A percentile compares a stretch with the other conserved stretches of the same genome.
phyloP scores from a whole-genome alignment of 768 basidiomycete genomes.

The Leccinum subtestaceum region DNA sequence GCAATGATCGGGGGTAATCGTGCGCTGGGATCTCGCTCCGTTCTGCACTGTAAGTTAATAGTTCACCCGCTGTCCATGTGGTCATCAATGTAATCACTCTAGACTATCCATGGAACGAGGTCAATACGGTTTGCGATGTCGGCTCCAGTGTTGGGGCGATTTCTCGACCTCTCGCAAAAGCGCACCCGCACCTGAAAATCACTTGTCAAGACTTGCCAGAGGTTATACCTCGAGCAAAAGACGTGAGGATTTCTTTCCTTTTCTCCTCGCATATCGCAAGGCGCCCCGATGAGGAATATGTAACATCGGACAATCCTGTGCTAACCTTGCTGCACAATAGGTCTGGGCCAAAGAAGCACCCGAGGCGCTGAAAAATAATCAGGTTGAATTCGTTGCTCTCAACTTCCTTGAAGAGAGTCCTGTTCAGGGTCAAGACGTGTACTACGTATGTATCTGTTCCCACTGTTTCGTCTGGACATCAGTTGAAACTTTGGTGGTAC shows the following conservation, averaged over 20 bases:
- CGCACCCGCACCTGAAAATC: not conserved
- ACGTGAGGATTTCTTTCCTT: not conserved
- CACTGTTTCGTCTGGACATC: not conserved
- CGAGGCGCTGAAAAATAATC: conserved; percentile 9
- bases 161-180: not conserved
- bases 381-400: conserved; percentile 1
- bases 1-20: conserved; percentile 20
- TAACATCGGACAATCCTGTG: not conserved
- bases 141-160: not conserved
- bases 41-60: not conserved
- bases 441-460: not conserved
- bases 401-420: not conserved
- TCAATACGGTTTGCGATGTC: not conserved
- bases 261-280: not conserved
- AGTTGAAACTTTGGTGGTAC: not conserved
- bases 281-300: not conserved
- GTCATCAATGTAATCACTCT: not conserved
- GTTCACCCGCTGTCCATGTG: too few relatives aligned
- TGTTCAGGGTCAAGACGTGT: not conserved
- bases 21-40: conserved; percentile 18
- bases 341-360: not conserved
- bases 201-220: not conserved
- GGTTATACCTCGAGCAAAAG: not conserved
- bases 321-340: not conserved
- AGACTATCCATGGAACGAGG: not conserved